These are phyloP conservation scores for Solanum bukasovii DNA, from an alignment of 257 asterid genomes.

Conservation along the genomic window DNA sequence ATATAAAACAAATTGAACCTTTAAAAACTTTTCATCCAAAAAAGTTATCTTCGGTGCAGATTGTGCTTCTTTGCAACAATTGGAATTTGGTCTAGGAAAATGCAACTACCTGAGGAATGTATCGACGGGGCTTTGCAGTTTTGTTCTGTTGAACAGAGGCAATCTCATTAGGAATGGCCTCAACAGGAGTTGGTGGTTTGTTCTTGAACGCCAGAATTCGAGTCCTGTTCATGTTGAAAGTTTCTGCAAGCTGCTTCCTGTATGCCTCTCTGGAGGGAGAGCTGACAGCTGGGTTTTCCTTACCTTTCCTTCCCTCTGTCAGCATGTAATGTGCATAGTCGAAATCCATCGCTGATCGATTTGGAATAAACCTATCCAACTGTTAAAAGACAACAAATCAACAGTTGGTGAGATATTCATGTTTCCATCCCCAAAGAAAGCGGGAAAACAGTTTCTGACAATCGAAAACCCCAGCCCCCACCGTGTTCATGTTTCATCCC, in stretches of 20 bases:
- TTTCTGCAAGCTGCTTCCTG: conserved; percentile 74
- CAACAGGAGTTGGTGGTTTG: conserved; percentile 68
- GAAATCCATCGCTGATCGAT: conserved; percentile 89
- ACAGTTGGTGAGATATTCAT: background rate
- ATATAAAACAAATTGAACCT: background rate
- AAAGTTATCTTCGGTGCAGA: background rate
- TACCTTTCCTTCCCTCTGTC: conserved; percentile 68
- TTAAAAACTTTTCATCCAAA: background rate
- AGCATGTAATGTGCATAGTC: conserved; percentile 87
- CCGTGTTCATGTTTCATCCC: background rate
- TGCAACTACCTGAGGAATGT: conserved; percentile 76
- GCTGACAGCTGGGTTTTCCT: conserved; percentile 60
- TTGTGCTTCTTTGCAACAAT: background rate
- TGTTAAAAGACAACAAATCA: conserved; percentile 14
- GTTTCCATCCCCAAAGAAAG: background rate
- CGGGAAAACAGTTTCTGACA: background rate
- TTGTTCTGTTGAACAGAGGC: conserved; percentile 41
- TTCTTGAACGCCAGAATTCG: conserved; percentile 86
- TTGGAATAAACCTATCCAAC: conserved; percentile 97
- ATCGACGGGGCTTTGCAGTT: conserved; percentile 52
- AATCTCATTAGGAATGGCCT: conserved; percentile 41
- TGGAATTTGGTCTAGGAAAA: background rate
- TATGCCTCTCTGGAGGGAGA: conserved; percentile 84
- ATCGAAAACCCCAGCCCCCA: background rate
- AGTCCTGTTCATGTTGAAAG: conserved; percentile 78